phyloP scores from a whole-genome alignment of 169 alveolate species.

The Blepharisma undulans region DNA sequence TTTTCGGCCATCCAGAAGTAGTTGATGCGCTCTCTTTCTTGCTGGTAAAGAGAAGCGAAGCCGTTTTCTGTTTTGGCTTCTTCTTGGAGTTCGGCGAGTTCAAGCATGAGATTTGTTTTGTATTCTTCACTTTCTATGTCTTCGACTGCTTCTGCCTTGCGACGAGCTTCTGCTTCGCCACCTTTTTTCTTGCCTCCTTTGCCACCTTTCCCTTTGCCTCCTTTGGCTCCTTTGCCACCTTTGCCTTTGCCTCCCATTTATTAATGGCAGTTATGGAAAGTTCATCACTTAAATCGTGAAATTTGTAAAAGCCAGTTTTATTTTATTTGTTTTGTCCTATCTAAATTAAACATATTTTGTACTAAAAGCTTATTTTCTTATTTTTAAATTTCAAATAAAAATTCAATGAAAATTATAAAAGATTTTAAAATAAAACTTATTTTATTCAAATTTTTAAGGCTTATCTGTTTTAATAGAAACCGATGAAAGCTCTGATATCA shows the following conservation, averaged over 20 bases:
- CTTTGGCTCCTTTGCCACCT: constrained; percentile 1
- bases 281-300: background rate
- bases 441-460: background rate
- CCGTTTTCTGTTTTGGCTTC: constrained; percentile 83
- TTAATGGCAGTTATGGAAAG: background rate
- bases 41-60: constrained; percentile 80
- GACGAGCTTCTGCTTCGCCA: constrained; percentile 67
- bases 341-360: too few relatives aligned
- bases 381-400: too few relatives aligned
- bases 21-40: constrained; percentile 90
- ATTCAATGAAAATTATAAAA: too few relatives aligned
- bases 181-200: constrained; percentile 3
- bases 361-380: too few relatives aligned
- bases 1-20: constrained; percentile 91
- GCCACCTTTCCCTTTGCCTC: background rate
- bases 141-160: constrained; percentile 68
- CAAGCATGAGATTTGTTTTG: constrained; percentile 58
- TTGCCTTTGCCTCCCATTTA: background rate
- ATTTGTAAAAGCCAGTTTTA: background rate
- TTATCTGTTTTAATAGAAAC: background rate
- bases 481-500: constrained; percentile 21
- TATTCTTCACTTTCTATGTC: constrained; percentile 79
- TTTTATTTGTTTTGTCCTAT: too few relatives aligned
- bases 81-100: constrained; percentile 48
- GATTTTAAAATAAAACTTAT: too few relatives aligned